Percentiles rank a stretch among this genome's conserved stretches.
These are phyloP conservation scores for Alternaria infectoria DNA, from an alignment of 2,329 filamentous ascomycete species.

Conservation along the genomic window DNA sequence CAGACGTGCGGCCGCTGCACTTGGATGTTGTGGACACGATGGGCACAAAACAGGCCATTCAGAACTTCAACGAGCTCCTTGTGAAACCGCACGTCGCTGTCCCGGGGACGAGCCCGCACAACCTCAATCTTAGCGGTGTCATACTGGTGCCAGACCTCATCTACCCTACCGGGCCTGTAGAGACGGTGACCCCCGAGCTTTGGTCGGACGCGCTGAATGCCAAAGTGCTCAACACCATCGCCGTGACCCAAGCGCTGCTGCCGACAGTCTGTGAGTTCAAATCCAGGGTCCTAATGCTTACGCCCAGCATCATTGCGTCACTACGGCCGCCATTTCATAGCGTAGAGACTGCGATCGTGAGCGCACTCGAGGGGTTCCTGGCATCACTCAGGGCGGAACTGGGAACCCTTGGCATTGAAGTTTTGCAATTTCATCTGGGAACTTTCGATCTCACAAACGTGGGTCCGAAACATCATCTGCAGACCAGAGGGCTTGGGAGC, in stretches of 20 bases:
- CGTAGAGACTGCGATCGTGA: conserved; percentile 83
- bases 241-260: conserved; percentile 86
- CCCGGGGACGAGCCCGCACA: conserved; percentile 75
- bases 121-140: conserved; percentile 77
- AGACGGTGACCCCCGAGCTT: conserved; percentile 80
- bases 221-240: conserved; percentile 85
- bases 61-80: conserved; percentile 74
- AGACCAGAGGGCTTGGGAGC: conserved; percentile 41
- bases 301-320: conserved; percentile 79
- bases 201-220: conserved; percentile 93
- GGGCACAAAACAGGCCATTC: conserved; percentile 71
- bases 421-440: conserved; percentile 88
- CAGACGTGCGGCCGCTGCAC: conserved; percentile 81
- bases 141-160: conserved; percentile 79
- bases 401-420: conserved; percentile 73
- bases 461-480: conserved; percentile 51
- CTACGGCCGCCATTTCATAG: conserved; percentile 81
- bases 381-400: conserved; percentile 82
- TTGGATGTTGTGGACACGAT: conserved; percentile 83
- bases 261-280: conserved; percentile 59
- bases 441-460: conserved; percentile 83
- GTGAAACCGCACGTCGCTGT: conserved; percentile 77
- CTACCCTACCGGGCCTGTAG: conserved; percentile 84
- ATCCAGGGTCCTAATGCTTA: conserved; percentile 76
- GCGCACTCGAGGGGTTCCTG: conserved; percentile 85